Base-by-base conservation (phyloP, 2,329 filamentous ascomycete species). In the Corniculantispora saksenae region DNA sequence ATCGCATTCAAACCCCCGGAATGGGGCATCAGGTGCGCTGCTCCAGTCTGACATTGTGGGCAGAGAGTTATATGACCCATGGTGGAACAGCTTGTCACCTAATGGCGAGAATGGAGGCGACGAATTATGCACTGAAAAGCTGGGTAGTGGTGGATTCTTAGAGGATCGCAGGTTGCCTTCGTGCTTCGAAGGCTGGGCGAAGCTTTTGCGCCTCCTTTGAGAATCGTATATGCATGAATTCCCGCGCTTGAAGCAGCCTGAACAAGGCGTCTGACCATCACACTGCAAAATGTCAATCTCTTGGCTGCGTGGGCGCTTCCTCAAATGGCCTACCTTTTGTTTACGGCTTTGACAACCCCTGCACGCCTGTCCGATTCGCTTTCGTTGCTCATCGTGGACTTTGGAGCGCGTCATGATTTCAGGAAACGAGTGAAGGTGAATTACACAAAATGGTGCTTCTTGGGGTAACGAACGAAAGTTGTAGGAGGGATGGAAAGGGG, bases 281-380 rank as follows among this genome's bases (percentile, higher is more conserved):
- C 86, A 89, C 86, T 89, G 68, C 50, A 19, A 32, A 35, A 32
- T 45, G n/a, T 55, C 29, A 56, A 27, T 27, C 3, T n/a, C 23
- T 40, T 40, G 4, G 7, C 40, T n/a, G 10, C 6, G 10, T 51
- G 15, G 0, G 15, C 27, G 2, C 1, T 12, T 3, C 23, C 2
- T 12, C 1, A 25, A 12, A 13, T 23, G 8, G 48, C 83, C 80
- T 72, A 87, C 88, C 81, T 89, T 90, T 77, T 90, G 87, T 74
- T 90, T 90, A 67, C 87, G 83, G 66, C 83, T 81, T 76, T 88
- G 89, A 78, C 88, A 90, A 67, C 80, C 84, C 68, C 88, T 84
- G 74, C 88, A 90, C 48, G 88, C 88, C 69, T 86, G 84, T 29
- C 85, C 84, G 60, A 84, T 89, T 70, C 88, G 84, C 76, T 87